Evolutionary conservation across 163 green algal genomes (phyloP).

Genomic region (Volvox carteri): DNA sequence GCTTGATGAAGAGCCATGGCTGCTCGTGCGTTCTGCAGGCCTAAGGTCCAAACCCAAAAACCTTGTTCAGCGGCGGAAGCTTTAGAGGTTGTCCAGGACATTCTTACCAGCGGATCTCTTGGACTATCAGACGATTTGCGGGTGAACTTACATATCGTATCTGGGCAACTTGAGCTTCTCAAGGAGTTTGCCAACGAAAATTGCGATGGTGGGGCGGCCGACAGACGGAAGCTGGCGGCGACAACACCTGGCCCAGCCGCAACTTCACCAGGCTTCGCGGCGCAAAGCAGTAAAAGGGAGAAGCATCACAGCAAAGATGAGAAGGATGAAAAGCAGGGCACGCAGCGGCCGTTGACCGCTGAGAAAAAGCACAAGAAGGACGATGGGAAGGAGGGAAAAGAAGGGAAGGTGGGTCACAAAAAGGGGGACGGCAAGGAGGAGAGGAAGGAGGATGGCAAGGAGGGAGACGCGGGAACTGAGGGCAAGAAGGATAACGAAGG

Average conservation of each 20-base stretch:
- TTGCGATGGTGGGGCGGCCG: not conserved
- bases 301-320: not conserved
- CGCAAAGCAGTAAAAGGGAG: not conserved
- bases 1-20: not conserved
- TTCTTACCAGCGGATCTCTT: not conserved
- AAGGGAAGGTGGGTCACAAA: not conserved
- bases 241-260: not conserved
- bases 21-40: constrained; percentile 23
- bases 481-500: not conserved
- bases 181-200: constrained; percentile 1
- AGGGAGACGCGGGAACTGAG: not conserved
- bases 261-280: not conserved
- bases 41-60: not conserved
- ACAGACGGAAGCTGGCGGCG: not conserved
- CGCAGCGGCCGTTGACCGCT: not conserved
- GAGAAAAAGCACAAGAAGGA: not conserved
- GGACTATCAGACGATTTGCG: constrained; percentile 15
- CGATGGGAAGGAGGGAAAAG: not conserved
- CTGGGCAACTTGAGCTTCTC: constrained; percentile 4
- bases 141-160: constrained; percentile 1
- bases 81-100: constrained; percentile 14
- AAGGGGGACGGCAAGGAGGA: not conserved
- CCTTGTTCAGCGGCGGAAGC: not conserved
- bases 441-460: constrained; percentile 13
- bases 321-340: not conserved